Evolutionary conservation across 2,329 filamentous ascomycete species (phyloP), one percentile per base, ranked within the genome.

Genomic region (Pseudonectria buxi): DNA sequence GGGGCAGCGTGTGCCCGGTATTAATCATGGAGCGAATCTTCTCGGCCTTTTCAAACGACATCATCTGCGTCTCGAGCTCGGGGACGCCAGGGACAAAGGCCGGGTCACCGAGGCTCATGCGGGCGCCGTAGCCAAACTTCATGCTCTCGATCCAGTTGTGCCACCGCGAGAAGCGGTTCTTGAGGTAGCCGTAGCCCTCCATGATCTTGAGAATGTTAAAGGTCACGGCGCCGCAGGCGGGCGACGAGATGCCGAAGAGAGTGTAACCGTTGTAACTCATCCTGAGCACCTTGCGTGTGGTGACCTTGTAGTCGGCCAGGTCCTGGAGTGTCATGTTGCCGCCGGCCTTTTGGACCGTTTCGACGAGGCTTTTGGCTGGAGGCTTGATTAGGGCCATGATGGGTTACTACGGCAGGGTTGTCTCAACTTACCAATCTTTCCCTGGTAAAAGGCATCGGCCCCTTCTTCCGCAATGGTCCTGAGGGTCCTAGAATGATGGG

Each of bases 131-230:
- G 3, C 78, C 88, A 57, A 94, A 96, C 14, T 87, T 76, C 65
- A 95, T 86, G 10, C 88, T 83, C 67, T 96, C 92, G 53, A 87
- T 78, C 45, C 95, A 73, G 11, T 85, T 77, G 61, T 96, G 92
- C 1, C 81, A 82, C 26, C 81, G 86, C 1, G 94, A 64, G 47
- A 86, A 81, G 14, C 60, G 58, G 28, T 74, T 64, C 40, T 77
- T 79, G 16, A 79, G 66, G 26, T 65, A 59, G 4, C 70, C 63
- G 58, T 84, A 95, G 13, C 85, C 83, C 58, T 90, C 82, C 59
- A 95, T 73, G 24, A 81, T 87, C 55, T 94, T 95, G 53, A 96
- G 68, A 3, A 82, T 79, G 37, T 76, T 79, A 49, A 94, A 67
- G 4, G 78, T 78, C 2, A 95, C 79, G 29, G 76, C 75, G 9